These are phyloP conservation scores for Cetradonia linearis DNA, from an alignment of 495 filamentous ascomycete genomes.

Conservation along the genomic window DNA sequence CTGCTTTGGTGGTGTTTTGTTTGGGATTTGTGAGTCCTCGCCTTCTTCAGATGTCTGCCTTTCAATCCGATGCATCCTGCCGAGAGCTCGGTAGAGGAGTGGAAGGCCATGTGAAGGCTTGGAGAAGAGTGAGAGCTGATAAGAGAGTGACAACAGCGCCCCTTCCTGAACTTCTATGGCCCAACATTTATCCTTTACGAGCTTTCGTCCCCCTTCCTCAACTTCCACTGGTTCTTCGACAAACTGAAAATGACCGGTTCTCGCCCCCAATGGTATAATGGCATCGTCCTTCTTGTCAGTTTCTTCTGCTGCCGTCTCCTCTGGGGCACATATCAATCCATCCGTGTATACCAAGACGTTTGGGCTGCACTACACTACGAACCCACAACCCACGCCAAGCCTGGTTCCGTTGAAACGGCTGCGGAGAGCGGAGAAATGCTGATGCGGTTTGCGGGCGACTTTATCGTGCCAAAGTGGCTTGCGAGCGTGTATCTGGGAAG, in stretches of 20 bases:
- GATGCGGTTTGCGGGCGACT: slow-evolving; percentile 40
- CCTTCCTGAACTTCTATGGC: slow-evolving; percentile 89
- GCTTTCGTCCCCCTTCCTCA: slow-evolving; percentile 84
- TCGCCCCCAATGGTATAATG: slow-evolving; percentile 73
- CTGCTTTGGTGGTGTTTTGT: slow-evolving; percentile 78
- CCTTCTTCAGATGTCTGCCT: slow-evolving; percentile 6
- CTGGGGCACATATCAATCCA: slow-evolving; percentile 81
- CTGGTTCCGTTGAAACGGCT: slow-evolving; percentile 10
- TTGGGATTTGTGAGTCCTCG: slow-evolving; percentile 76
- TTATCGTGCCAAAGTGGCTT: slow-evolving; percentile 68
- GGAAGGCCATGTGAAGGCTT: neutral
- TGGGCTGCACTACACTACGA: slow-evolving; percentile 47
- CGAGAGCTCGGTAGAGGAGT: neutral
- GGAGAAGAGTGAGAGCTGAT: slow-evolving; percentile 4
- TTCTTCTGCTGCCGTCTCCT: slow-evolving; percentile 87
- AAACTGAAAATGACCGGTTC: slow-evolving; percentile 92
- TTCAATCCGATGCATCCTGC: neutral
- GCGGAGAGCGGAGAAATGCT: slow-evolving; percentile 30
- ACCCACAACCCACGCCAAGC: neutral
- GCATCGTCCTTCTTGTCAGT: slow-evolving; percentile 53
- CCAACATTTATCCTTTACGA: slow-evolving; percentile 94
- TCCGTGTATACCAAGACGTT: slow-evolving; percentile 69
- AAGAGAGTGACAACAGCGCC: slow-evolving; percentile 49
- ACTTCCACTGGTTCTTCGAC: slow-evolving; percentile 99
- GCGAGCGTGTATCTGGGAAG: slow-evolving; percentile 61